These are phyloP conservation scores for Globisporangium polare DNA, from an alignment of 352 stramenopile genomes.

Conservation along the genomic window DNA sequence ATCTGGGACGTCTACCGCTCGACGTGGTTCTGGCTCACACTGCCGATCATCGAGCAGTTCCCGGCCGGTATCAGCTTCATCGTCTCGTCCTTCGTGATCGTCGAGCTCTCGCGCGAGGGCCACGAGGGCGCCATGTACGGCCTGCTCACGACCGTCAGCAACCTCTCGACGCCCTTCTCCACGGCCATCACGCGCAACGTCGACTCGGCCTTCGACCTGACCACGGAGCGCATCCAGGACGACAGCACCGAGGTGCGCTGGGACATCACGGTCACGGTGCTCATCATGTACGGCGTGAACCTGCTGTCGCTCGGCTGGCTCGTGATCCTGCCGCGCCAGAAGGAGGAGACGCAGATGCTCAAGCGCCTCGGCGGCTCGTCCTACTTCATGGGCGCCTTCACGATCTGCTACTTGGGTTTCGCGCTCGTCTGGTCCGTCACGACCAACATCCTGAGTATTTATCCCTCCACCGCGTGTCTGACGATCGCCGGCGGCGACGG, in stretches of 20 bases:
- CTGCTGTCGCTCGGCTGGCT: constrained; percentile 49
- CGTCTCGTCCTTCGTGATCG: constrained; percentile 50
- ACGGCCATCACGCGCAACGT: constrained; percentile 39
- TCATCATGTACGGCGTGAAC: constrained; percentile 54
- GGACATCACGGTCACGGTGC: constrained; percentile 44
- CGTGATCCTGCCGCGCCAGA: constrained; percentile 56
- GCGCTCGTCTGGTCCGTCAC: constrained; percentile 48
- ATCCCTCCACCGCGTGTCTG: constrained; percentile 44
- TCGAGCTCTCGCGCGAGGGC: constrained; percentile 52
- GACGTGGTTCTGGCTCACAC: constrained; percentile 48
- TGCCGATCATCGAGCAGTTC: constrained; percentile 44
- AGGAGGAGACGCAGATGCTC: constrained; percentile 58
- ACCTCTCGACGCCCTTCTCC: constrained; percentile 43
- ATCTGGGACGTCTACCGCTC: constrained; percentile 49
- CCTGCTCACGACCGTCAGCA: constrained; percentile 58
- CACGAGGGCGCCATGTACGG: constrained; percentile 64
- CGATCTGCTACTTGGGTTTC: constrained; percentile 37
- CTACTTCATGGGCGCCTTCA: constrained; percentile 44
- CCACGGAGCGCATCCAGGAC: constrained; percentile 46
- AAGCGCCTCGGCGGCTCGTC: constrained; percentile 55
- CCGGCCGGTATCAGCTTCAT: constrained; percentile 52
- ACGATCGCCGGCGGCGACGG: constrained; percentile 50
- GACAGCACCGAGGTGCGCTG: constrained; percentile 37
- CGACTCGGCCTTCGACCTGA: constrained; percentile 34
- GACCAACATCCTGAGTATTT: constrained; percentile 63